Conservation (phyloP, 176 grass and related monocot species). For the Juncus inflexus region DNA sequence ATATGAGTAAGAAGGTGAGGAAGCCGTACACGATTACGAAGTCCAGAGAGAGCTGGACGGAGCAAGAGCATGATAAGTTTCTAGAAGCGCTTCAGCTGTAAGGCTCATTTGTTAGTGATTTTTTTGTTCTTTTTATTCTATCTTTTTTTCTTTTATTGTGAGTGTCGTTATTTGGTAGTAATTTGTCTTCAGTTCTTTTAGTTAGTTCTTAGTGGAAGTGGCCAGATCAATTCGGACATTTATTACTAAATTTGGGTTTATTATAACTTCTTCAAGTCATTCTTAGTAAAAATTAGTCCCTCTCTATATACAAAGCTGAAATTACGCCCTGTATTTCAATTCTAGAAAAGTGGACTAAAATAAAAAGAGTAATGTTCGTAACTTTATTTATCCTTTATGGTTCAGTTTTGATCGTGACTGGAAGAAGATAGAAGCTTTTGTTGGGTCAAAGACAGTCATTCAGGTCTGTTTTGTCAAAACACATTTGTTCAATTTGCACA, state of each 20-base stretch:
- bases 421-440: slow-evolving; percentile 99
- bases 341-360: no score
- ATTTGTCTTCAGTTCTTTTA: neutral
- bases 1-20: slow-evolving; percentile 75
- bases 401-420: slow-evolving; percentile 91
- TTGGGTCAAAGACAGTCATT: slow-evolving; percentile 90
- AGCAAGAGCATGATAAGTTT: slow-evolving; percentile 92
- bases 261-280: no score
- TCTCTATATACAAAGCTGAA: no score
- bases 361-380: neutral
- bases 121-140: neutral
- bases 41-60: slow-evolving; percentile 89
- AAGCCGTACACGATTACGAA: slow-evolving; percentile 92
- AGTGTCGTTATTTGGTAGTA: neutral
- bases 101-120: slow-evolving; percentile 15
- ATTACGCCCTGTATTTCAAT: no score
- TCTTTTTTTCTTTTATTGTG: neutral
- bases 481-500: no score
- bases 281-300: no score
- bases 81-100: slow-evolving; percentile 90
- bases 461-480: slow-evolving; percentile 48
- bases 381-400: slow-evolving; percentile 16
- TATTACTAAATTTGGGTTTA: no score
- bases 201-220: neutral
- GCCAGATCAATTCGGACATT: no score